These are phyloP conservation scores for Cercospora zeina DNA, from an alignment of 2,329 filamentous ascomycete species.

Conservation along the genomic window DNA sequence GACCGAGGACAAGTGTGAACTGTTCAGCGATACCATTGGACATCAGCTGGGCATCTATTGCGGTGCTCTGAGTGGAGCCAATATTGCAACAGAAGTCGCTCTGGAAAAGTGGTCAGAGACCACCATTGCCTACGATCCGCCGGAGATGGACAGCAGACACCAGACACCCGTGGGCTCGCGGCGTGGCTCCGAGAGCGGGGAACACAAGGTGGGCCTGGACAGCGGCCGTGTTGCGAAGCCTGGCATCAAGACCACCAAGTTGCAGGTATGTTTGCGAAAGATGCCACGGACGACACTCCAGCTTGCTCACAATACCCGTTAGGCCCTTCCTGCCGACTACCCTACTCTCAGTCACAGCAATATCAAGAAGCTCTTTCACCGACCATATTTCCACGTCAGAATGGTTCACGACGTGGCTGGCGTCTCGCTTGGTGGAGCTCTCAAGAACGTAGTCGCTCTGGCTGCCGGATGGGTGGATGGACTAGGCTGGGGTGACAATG, in stretches of 20 bases:
- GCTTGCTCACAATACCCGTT: constrained; percentile 31
- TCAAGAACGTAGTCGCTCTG: constrained; percentile 96
- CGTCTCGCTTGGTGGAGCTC: constrained; percentile 86
- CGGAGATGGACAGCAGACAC: constrained; percentile 78
- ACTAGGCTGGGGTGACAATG: constrained; percentile 96
- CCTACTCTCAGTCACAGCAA: constrained; percentile 82
- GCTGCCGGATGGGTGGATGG: constrained; percentile 95
- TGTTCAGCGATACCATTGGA: constrained; percentile 95
- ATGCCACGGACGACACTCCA: background rate
- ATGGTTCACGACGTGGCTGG: constrained; percentile 95
- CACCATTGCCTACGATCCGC: constrained; percentile 93
- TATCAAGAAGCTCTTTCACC: constrained; percentile 84
- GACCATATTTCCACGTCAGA: constrained; percentile 95
- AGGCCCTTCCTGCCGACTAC: constrained; percentile 73
- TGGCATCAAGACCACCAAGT: constrained; percentile 58
- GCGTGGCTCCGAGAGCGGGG: constrained; percentile 34
- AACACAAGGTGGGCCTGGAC: constrained; percentile 25
- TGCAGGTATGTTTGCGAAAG: constrained; percentile 9
- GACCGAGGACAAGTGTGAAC: constrained; percentile 75
- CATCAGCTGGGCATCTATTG: constrained; percentile 92
- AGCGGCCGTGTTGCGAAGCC: constrained; percentile 36
- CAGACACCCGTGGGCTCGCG: constrained; percentile 61
- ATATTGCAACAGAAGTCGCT: constrained; percentile 93
- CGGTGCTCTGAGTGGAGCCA: constrained; percentile 90
- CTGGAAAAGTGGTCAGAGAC: constrained; percentile 96